Percentiles rank a stretch among this genome's conserved stretches.
phyloP scores from a whole-genome alignment of 169 alveolate species.

The Perkinsus olseni region DNA sequence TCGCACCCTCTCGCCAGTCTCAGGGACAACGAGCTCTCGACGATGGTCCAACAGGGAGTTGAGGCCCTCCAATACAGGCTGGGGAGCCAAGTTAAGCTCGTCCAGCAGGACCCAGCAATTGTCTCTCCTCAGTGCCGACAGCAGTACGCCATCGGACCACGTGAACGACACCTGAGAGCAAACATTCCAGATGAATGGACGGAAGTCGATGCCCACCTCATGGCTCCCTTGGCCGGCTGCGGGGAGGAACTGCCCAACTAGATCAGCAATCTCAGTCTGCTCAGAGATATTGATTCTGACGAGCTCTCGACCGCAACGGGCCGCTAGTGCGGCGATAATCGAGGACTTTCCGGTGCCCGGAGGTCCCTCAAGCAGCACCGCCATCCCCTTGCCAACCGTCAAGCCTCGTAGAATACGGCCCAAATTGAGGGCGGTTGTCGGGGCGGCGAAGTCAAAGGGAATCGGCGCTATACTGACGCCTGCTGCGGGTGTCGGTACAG shows the following conservation, averaged over 20 bases:
- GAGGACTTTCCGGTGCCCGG: constrained; percentile 99
- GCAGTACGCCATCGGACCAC: constrained; percentile 97
- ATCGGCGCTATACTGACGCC: background rate
- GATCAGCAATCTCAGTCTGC: constrained; percentile 89
- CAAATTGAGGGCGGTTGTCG: constrained; percentile 72
- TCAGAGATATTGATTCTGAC: constrained; percentile 88
- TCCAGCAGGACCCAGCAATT: constrained; percentile 98
- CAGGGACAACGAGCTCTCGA: constrained; percentile 91
- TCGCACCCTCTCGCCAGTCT: constrained; percentile 41
- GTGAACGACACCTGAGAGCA: constrained; percentile 24
- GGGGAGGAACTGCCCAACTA: constrained; percentile 82
- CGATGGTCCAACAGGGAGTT: constrained; percentile 97
- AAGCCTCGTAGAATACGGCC: constrained; percentile 79
- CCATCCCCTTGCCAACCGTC: constrained; percentile 73
- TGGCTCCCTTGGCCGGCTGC: constrained; percentile 29
- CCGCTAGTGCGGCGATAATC: constrained; percentile 78
- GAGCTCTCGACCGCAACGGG: constrained; percentile 60
- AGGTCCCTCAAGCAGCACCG: constrained; percentile 88
- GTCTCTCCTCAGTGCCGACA: constrained; percentile 80
- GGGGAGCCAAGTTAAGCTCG: constrained; percentile 96
- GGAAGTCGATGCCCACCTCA: background rate
- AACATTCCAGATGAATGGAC: too few relatives aligned
- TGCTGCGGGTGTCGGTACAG: background rate
- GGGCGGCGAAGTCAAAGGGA: constrained; percentile 72
- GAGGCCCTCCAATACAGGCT: constrained; percentile 96